phyloP scores from a whole-genome alignment of 495 filamentous ascomycete genomes.

The Hypoxylon lenormandii region DNA sequence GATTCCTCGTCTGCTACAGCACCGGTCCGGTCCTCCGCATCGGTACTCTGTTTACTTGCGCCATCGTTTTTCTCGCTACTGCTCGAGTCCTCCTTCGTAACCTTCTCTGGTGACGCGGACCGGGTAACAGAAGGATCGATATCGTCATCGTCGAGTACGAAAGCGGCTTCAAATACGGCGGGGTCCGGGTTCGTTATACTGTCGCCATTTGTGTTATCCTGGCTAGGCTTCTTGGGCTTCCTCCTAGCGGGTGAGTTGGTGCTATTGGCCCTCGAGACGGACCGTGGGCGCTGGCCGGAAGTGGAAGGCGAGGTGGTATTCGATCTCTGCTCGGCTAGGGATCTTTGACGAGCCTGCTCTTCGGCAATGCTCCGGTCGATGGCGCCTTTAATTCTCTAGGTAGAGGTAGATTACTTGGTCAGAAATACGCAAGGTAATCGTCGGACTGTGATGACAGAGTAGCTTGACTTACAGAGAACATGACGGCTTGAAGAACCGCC shows the following conservation, averaged over 20 bases:
- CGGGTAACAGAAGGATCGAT: constrained; percentile 69
- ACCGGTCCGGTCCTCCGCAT: constrained; percentile 38
- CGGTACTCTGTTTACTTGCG: constrained; percentile 49
- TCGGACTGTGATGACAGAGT: neutral
- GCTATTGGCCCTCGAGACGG: constrained; percentile 67
- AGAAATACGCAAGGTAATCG: constrained; percentile 1
- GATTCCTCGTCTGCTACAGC: constrained; percentile 20
- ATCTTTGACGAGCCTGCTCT: constrained; percentile 82
- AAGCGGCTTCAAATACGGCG: constrained; percentile 83
- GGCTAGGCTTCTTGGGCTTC: constrained; percentile 63
- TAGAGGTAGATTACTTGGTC: neutral
- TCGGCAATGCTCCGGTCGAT: constrained; percentile 88
- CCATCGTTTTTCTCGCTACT: constrained; percentile 42
- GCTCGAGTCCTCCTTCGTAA: constrained; percentile 50
- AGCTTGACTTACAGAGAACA: constrained; percentile 62
- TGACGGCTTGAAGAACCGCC: constrained; percentile 46
- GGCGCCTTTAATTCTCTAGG: constrained; percentile 83
- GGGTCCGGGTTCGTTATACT: constrained; percentile 73
- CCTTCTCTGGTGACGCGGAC: constrained; percentile 43
- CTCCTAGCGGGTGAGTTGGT: constrained; percentile 42
- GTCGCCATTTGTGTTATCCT: constrained; percentile 58
- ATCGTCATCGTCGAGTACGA: constrained; percentile 80
- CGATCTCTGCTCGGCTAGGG: constrained; percentile 53
- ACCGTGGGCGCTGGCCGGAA: constrained; percentile 63
- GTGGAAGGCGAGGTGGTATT: constrained; percentile 62